Evolutionary conservation across 164 flowering plant species (phyloP), one percentile per base, ranked within the genome.

Genomic region (Litsea cubeba): DNA sequence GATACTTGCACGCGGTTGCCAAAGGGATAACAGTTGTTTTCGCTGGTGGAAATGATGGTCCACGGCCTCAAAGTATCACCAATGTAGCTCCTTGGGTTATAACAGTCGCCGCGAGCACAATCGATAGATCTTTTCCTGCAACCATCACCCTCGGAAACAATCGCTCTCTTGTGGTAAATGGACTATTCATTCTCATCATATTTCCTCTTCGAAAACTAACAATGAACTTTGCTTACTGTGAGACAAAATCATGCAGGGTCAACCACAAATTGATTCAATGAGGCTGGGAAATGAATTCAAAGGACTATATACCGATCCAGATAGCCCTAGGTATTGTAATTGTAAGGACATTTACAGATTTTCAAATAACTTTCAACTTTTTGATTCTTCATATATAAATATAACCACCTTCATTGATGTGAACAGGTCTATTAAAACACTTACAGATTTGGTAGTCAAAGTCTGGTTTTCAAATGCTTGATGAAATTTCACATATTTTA

Each of bases 51-150:
- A 81, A 81, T 60, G 71, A 57, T 28, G 83, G 83, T 5, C 83
- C 80, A 23, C 49, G 25, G 10, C 51, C 79, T 11, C 79, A 81
- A 23, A 81, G 78, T 26, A 32, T 81, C n/a, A 72, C 49, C 30
- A 78, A 75, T 35, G 73, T 75, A 14, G 80, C 79, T 18, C 81
- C 79, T 7, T 81, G 83, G 81, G 64, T 81, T 71, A 49, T 81
- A 1, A 76, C 75, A 3, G 79, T 81, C 15, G 83, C 79, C 58
- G 81, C 83, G 5, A 73, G 68, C 32, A 78, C 79, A 50, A 75
- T 81, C 1, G 83, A 81, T 24, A 70, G 83, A 35, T 73, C 79
- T 35, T 81, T 81, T 70, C 75, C 79, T 10, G 64, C 81, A 28
- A 32, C 70, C 10, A 75, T 81, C 25, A 65, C 50, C 40, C 77